Base-by-base conservation (phyloP, 2,329 filamentous ascomycete species). In the Macrophomina pseudophaseolina region DNA sequence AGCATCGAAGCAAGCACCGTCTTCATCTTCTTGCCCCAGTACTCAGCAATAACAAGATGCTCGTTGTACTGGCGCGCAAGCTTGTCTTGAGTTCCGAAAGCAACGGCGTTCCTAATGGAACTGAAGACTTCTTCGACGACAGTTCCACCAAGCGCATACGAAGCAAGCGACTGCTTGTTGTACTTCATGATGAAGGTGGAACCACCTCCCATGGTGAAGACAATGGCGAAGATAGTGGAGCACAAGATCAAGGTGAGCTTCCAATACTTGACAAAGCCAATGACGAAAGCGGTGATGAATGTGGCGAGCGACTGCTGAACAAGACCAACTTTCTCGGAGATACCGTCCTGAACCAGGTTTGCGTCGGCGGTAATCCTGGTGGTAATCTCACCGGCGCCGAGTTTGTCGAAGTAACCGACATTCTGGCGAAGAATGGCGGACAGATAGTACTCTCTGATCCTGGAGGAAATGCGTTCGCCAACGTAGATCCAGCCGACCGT, bases 361-460 rank as follows among this genome's bases (percentile, higher is more conserved):
- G 93, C 97, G 77, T 98, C 94, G 11, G 94, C 90, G 0, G 94
- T 98, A 72, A 97, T 97, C 70, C 94, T 90, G 1, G 94, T 97
- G 0, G 94, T 97, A 68, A 98, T 92, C 79, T 97, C 95, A 67
- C 94, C 94, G 40, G 93, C 91, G 62, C 94, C 94, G 14, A 97
- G 85, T 74, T 95, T 95, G 78, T 98, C 95, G 58, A 80, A 80
- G 66, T 76, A 79, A 1, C 75, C 78, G 32, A 80, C 75, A 62
- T 80, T 80, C 62, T 80, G 78, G 2, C 76, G 72, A 64, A 80
- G 77, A 44, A 80, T 80, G 38, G 78, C 78, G 72, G 89, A 86
- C 6, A 99, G 86, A 73, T 98, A 98, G 46, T 69, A 68, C 59
- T 72, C 68, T 42, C 70, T 54, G n/a, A 71, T 67, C 62, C 68